Base-by-base conservation (phyloP, 257 asterid genomes). In the Parsonsia alboflavescens region DNA sequence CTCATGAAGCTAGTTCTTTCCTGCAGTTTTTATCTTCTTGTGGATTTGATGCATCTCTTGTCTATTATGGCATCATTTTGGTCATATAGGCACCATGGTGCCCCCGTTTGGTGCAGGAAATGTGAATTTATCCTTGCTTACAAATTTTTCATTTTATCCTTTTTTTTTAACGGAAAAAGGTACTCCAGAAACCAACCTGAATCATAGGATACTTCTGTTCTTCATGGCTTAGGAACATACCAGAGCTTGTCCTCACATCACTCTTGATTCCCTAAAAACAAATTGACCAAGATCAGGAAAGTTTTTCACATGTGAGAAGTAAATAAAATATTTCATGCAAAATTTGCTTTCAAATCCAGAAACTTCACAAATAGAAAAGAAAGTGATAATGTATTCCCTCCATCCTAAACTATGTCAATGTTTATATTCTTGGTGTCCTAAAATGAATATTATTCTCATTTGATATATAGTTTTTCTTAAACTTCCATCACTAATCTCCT, bases 191-290 rank as follows among this genome's bases (percentile, higher is more conserved):
- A 21, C 75, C 19, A 78, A 91, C 97, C 97, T 91, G 83, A 76
- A 91, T 85, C 85, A 83, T 86, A 10, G 94, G 95, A 75, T 85
- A 88, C 75, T 77, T 80, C 76, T 90, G 87, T 84, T 91, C 96
- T 81, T 75, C 86, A 57, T 74, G 73, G 78, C 73, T 91, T 75
- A 91, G 79, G 84, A 91, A 91, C 96, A 89, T 89, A 73, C 97
- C 94, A 74, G 96, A 91, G 82, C 96, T 91, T 76, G 96, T 89
- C 83, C 94, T 89, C 39, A 87, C 94, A 44, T 81, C 71, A 81
- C 97, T 89, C 86, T 82, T 84, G 71, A 91, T 70, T 73, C 94
- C 96, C 97, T 91, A 82, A 64, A 75, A 77, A 73, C 54, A 56
- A 57, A 64, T 42, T n/a, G 28, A 22, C 48, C 33, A 79, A 24